Percentiles rank a stretch among this genome's conserved stretches.
Evolutionary conservation across 1,284 basidiomycete species (phyloP).

Genomic region (Coriolopsis trogii): DNA sequence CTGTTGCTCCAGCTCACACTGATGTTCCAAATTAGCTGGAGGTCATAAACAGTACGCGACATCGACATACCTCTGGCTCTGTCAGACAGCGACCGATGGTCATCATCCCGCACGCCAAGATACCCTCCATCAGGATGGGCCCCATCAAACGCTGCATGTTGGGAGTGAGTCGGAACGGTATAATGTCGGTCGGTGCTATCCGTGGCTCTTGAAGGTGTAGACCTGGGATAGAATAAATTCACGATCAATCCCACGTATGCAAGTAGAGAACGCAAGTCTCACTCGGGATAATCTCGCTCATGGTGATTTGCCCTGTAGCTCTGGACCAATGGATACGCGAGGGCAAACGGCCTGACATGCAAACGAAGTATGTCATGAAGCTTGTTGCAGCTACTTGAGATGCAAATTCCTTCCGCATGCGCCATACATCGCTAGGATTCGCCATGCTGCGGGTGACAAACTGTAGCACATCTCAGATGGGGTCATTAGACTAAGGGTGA

Average conservation of each 20-base stretch:
- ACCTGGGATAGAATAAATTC: slow-evolving; percentile 32
- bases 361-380: slow-evolving; percentile 93
- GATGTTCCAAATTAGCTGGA: no score
- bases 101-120: slow-evolving; percentile 86
- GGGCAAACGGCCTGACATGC: slow-evolving; percentile 84
- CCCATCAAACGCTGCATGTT: slow-evolving; percentile 96
- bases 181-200: slow-evolving; percentile 81
- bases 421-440: slow-evolving; percentile 88
- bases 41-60: no score
- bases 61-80: slow-evolving; percentile 88
- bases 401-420: slow-evolving; percentile 97
- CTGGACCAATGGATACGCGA: slow-evolving; percentile 89
- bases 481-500: neutral
- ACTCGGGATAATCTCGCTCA: slow-evolving; percentile 91
- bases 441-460: slow-evolving; percentile 91
- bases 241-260: slow-evolving; percentile 4
- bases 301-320: slow-evolving; percentile 86
- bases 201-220: slow-evolving; percentile 58
- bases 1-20: slow-evolving; percentile 90
- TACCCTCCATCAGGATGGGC: slow-evolving; percentile 87
- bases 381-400: slow-evolving; percentile 86
- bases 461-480: slow-evolving; percentile 41
- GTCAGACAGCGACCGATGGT: slow-evolving; percentile 91
- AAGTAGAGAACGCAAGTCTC: slow-evolving; percentile 24
- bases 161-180: slow-evolving; percentile 97